phyloP scores from a whole-genome alignment of 306 rosid genomes.

The Ammopiptanthus mongolicus region DNA sequence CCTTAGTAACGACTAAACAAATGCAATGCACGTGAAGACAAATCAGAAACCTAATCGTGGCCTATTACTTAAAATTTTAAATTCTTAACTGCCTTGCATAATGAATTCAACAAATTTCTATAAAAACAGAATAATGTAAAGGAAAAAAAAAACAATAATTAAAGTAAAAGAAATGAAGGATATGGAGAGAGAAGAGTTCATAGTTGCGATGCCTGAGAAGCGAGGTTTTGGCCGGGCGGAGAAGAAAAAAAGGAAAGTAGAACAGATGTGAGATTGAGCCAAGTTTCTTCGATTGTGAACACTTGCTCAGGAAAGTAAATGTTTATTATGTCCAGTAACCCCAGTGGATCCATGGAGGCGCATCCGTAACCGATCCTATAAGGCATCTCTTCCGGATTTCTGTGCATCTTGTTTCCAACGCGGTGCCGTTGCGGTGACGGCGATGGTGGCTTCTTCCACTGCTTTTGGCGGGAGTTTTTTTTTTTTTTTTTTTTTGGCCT shows the following conservation, averaged over 20 bases:
- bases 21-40: background rate
- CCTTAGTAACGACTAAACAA: too few species aligned
- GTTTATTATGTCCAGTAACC: conserved; percentile 21
- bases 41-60: background rate
- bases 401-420: conserved; percentile 30
- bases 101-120: background rate
- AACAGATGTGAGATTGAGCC: conserved; percentile 50
- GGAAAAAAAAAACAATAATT: background rate
- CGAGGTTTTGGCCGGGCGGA: conserved; percentile 34
- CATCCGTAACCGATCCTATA: conserved; percentile 14
- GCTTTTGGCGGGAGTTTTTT: conserved; percentile 29
- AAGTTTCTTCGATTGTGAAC: conserved; percentile 55
- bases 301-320: conserved; percentile 62
- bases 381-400: conserved; percentile 5
- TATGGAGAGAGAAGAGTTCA: background rate
- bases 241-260: conserved; percentile 63
- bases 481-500: background rate
- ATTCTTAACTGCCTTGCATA: background rate
- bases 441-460: background rate
- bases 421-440: too few species aligned
- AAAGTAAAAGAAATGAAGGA: background rate
- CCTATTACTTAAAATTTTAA: background rate
- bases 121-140: background rate
- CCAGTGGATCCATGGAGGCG: conserved; percentile 16
- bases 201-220: conserved; percentile 45